phyloP scores from a whole-genome alignment of 148 eudicot genomes.

The Vaccinium corymbosum region DNA sequence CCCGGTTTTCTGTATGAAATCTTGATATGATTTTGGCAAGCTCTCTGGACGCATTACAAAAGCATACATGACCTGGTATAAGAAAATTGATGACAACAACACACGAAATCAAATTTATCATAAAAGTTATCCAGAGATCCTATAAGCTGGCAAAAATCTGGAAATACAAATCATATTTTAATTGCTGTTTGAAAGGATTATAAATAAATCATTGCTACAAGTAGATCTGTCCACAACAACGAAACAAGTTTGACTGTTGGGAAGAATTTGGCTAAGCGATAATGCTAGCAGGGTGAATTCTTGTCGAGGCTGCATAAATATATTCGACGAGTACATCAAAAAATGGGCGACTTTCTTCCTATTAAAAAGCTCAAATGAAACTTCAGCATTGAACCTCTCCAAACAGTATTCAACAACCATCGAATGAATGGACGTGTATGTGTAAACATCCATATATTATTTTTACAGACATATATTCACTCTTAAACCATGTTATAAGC shows the following conservation, averaged over 20 bases:
- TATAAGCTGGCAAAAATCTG: not conserved
- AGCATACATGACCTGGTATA: conserved; percentile 86
- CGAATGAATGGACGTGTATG: not conserved
- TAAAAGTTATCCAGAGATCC: not conserved
- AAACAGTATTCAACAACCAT: not conserved
- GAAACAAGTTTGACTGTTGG: not conserved
- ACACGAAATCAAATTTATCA: conserved; percentile 1
- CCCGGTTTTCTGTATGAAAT: conserved; percentile 95
- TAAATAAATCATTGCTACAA: not conserved
- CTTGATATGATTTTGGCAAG: conserved; percentile 94
- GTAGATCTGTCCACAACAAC: not conserved
- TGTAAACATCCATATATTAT: not conserved
- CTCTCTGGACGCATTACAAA: conserved; percentile 98
- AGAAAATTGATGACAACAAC: not conserved
- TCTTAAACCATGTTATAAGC: not conserved
- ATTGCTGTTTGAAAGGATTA: not conserved
- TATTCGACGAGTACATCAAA: not conserved
- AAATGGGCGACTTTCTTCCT: not conserved
- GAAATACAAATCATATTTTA: not conserved
- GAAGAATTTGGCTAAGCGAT: not conserved
- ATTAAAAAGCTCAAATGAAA: not conserved
- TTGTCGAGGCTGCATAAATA: not conserved
- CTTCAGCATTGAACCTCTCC: not conserved
- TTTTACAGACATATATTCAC: not conserved
- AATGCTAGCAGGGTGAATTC: not conserved